Percentiles rank a stretch among this genome's conserved stretches.
Evolutionary conservation across 1,284 basidiomycete genomes (phyloP).

Genomic region (Mycosarcoma mackinlayi): DNA sequence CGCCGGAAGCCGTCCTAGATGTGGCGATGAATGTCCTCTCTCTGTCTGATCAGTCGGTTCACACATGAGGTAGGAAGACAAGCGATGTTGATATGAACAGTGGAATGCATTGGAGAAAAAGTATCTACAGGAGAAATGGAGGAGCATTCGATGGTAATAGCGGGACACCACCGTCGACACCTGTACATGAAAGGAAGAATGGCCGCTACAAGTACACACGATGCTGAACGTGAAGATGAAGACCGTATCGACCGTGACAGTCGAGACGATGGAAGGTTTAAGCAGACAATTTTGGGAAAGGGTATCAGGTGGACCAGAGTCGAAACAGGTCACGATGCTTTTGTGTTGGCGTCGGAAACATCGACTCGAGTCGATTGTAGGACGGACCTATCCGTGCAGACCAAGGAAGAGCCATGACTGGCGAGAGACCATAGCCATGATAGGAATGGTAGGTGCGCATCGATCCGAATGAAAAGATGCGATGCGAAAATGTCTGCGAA

Average conservation of each 20-base stretch:
- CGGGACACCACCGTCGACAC: background rate
- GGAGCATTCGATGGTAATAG: background rate
- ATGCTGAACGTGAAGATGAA: constrained; percentile 21
- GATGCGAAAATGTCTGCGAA: constrained; percentile 38
- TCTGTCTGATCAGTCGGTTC: background rate
- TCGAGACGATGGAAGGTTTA: background rate
- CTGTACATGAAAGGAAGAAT: background rate
- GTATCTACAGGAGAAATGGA: constrained; percentile 11
- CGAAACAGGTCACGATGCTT: constrained; percentile 28
- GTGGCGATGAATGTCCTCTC: too few species aligned
- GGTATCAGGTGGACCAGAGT: constrained; percentile 34
- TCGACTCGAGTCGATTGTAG: constrained; percentile 32
- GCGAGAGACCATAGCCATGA: constrained; percentile 4
- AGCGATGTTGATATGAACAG: background rate
- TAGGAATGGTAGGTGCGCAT: constrained; percentile 11
- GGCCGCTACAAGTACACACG: constrained; percentile 47
- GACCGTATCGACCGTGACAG: constrained; percentile 2
- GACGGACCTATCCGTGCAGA: constrained; percentile 38
- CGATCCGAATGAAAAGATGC: constrained; percentile 5
- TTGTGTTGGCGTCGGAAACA: constrained; percentile 12
- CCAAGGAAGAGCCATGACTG: constrained; percentile 14
- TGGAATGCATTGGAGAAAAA: constrained; percentile 2
- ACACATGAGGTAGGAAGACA: background rate
- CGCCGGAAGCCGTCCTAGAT: too few species aligned
- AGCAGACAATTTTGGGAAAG: constrained; percentile 41